Evolutionary conservation across 176 grass and related monocot genomes (phyloP).

Genomic region (Cocos nucifera): DNA sequence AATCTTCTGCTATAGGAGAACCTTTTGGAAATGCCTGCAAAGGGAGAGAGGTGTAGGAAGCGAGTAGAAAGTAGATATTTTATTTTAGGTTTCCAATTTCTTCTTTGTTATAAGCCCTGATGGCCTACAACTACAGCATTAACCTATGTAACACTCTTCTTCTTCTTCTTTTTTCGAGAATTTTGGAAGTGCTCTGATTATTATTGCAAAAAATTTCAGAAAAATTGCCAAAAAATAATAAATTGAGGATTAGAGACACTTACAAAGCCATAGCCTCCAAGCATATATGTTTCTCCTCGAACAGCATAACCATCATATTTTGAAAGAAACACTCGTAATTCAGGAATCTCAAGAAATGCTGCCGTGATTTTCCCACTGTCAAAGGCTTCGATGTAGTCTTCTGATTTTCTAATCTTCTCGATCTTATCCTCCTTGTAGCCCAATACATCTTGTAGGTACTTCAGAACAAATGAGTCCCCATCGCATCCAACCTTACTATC

Average conservation of each 20-base stretch:
- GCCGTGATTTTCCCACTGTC: conserved; percentile 14
- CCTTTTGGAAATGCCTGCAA: conserved; percentile 6
- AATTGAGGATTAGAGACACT: neutral
- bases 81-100: too few species aligned
- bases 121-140: too few species aligned
- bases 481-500: conserved; percentile 20
- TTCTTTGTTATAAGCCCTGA: too few species aligned
- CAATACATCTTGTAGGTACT: conserved; percentile 16
- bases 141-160: too few species aligned
- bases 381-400: neutral
- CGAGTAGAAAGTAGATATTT: too few species aligned
- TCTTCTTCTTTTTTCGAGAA: too few species aligned
- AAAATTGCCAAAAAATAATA: too few species aligned
- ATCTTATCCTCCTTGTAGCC: neutral
- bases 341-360: conserved; percentile 25
- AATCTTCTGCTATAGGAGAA: conserved; percentile 7
- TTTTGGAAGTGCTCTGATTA: too few species aligned
- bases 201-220: too few species aligned
- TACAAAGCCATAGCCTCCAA: conserved; percentile 33
- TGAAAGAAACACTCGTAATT: conserved; percentile 27
- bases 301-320: conserved; percentile 12
- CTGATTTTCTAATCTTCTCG: neutral
- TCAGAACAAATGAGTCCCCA: conserved; percentile 11
- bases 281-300: conserved; percentile 3
- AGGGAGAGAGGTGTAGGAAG: too few species aligned